Conservation (phyloP, 2,329 filamentous ascomycete species). For the Fusarium nodosum region DNA sequence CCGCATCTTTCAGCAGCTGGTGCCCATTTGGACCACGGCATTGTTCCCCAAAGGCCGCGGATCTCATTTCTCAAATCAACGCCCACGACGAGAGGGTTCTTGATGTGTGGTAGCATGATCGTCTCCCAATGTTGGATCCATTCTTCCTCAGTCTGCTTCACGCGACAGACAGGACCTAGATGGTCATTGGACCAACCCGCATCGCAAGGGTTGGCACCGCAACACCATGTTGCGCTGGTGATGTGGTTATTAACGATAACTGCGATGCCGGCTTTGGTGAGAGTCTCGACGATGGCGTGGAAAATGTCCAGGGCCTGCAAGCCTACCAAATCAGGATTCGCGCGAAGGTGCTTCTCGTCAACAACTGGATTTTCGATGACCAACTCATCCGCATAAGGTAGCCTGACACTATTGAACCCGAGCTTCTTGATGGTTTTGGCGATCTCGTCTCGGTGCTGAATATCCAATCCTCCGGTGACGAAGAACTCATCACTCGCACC, state of each 20-base stretch:
- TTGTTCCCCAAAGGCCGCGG: conserved; percentile 76
- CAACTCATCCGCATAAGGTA: conserved; percentile 78
- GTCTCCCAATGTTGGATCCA: conserved; percentile 77
- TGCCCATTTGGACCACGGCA: conserved; percentile 75
- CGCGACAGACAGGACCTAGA: conserved; percentile 69
- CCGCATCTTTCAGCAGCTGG: conserved; percentile 73
- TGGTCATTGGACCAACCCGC: conserved; percentile 76
- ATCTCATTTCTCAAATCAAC: conserved; percentile 78
- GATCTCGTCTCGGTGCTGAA: conserved; percentile 72
- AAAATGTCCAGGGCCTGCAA: conserved; percentile 71
- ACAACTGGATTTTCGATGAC: conserved; percentile 71
- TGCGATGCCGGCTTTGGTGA: conserved; percentile 73
- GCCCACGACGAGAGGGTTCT: conserved; percentile 73
- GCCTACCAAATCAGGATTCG: conserved; percentile 72
- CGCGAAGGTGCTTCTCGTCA: conserved; percentile 62
- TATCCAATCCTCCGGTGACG: conserved; percentile 73
- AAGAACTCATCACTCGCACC: conserved; percentile 77
- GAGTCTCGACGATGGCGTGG: conserved; percentile 68
- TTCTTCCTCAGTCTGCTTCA: conserved; percentile 73
- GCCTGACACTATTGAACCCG: conserved; percentile 78
- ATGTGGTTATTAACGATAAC: conserved; percentile 80
- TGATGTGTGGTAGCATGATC: conserved; percentile 70
- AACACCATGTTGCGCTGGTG: conserved; percentile 77
- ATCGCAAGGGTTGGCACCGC: conserved; percentile 76
- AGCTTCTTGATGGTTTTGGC: conserved; percentile 70